Base-by-base conservation (phyloP, 305 asterid species). In the Rubia tinctorum region DNA sequence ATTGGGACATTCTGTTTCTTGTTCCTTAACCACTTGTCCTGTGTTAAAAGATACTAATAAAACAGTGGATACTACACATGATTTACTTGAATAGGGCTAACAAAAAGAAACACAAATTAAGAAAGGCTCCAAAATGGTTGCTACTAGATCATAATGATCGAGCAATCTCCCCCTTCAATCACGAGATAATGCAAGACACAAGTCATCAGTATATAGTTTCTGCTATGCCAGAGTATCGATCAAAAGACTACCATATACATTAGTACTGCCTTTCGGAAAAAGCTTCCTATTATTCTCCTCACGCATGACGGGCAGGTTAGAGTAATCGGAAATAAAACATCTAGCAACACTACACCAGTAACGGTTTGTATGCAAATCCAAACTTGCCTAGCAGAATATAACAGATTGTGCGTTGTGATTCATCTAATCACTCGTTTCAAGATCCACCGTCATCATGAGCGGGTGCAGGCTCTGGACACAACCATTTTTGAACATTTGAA, bases 401-500 rank as follows among this genome's bases (percentile, higher is more conserved):
- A 40, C 5, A 42, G 13, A 10, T 12, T 51, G 55, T 37, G 20
- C 40, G 27, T 15, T 1, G 18, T 23, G 12, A 49, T 39, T 10
- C 49, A 69, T 55, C 14, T 15, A 18, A 18, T 55, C 8, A 53
- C 51, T 70, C 27, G n/a, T 6, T 39, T 63, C 51, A 70, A 53
- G 53, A 70, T 55, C 69, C 70, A 62, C 22, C n/a, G 17, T 51
- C 39, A 23, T 23, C 60, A 12, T 7, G 66, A 59, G 61, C 51
- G 40, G 45, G 37, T 40, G 53, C 63, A 42, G 62, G 60, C 58
- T 49, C 42, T 66, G 66, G 25, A 61, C 58, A 14, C 47, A 64
- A 59, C 76, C 77, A 53, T 60, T 17, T 66, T 17, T 79, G 30
- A 75, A 8, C 23, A 7, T 74, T 20, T 18, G 75, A 42, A 13